Percentiles rank a stretch among this genome's conserved stretches.
phyloP scores from a whole-genome alignment of 305 asterid genomes.

The Caryopteris hybrid region DNA sequence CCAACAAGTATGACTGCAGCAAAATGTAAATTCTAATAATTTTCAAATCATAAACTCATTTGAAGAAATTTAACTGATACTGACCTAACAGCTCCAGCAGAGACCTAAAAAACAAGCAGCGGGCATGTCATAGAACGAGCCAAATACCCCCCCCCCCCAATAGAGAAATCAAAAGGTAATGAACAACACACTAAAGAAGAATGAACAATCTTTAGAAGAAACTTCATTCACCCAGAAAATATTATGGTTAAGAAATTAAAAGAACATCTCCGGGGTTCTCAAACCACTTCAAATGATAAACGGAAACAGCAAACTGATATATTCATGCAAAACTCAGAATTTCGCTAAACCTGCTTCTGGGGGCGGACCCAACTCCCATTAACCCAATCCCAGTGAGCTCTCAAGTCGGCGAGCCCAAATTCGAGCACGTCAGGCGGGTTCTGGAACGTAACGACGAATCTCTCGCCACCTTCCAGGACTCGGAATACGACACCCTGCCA shows the following conservation, averaged over 20 bases:
- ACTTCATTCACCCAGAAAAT: neutral
- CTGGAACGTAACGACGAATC: slow-evolving; percentile 38
- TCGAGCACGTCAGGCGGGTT: slow-evolving; percentile 54
- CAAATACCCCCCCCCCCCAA: no score
- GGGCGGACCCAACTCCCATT: slow-evolving; percentile 53
- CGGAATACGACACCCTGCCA: slow-evolving; percentile 54
- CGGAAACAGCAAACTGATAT: neutral
- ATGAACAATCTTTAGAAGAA: neutral
- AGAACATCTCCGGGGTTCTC: neutral
- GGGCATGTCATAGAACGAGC: neutral
- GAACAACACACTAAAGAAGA: neutral
- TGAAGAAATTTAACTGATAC: neutral
- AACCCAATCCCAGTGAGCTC: slow-evolving; percentile 63
- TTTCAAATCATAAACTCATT: neutral
- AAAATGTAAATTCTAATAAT: no score
- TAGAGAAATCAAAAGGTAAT: no score
- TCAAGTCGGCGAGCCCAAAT: slow-evolving; percentile 35
- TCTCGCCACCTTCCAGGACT: slow-evolving; percentile 26
- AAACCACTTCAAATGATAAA: neutral
- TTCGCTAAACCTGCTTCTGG: slow-evolving; percentile 39
- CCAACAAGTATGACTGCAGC: no score
- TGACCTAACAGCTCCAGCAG: neutral
- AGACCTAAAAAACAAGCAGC: neutral
- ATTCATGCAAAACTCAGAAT: neutral
- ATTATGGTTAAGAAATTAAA: neutral